Evolutionary conservation across 306 rosid genomes (phyloP), one percentile per base, ranked within the genome.

Genomic region (Quillaja saponaria): DNA sequence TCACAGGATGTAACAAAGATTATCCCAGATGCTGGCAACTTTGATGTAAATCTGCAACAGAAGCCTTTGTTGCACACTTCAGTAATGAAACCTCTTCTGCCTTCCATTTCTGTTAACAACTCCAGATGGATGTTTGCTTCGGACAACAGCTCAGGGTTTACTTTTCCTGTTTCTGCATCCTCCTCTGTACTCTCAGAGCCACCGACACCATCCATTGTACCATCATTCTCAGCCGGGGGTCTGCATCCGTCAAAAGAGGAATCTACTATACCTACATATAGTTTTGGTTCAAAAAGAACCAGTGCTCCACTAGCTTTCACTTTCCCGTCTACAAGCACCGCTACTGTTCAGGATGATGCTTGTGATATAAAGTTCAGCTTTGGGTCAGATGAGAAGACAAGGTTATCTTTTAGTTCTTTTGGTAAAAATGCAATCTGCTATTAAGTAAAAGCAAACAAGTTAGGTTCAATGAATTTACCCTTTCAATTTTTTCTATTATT

Each of bases 191-290:
- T 81, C 49, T 75, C 80, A 2, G 95, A 92, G 67, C 98, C 81
- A 12, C 95, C 96, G 14, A 91, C 96, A 20, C 96, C 96, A 13
- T 82, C 96, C 65, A 56, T 86, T 53, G 31, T 72, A 58, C 97
- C 97, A 21, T 58, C 83, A 19, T 51, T 76, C 71, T 64, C 73
- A 17, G 34, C 74, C 3, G 76, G 73, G 54, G 63, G 53, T 72
- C 75, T 72, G 65, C 53, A 67, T 33, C 81, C 69, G 35, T 58
- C 53, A 17, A 76, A 76, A 72, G 76, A 83, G 39, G 78, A 39
- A 42, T n/a, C 47, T 21, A 44, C 65, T 17, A 67, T 64, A 66
- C 88, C 77, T 66, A 61, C 81, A 6, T 92, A 73, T 69, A 76
- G 57, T 55, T 92, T 92, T 68, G 94, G 87, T 28, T 65, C 68